A percentile compares a stretch with the other conserved stretches of the same genome.
These are phyloP conservation scores for Phellinidium pouzarii DNA, from an alignment of 1,284 basidiomycete genomes.

Conservation along the genomic window DNA sequence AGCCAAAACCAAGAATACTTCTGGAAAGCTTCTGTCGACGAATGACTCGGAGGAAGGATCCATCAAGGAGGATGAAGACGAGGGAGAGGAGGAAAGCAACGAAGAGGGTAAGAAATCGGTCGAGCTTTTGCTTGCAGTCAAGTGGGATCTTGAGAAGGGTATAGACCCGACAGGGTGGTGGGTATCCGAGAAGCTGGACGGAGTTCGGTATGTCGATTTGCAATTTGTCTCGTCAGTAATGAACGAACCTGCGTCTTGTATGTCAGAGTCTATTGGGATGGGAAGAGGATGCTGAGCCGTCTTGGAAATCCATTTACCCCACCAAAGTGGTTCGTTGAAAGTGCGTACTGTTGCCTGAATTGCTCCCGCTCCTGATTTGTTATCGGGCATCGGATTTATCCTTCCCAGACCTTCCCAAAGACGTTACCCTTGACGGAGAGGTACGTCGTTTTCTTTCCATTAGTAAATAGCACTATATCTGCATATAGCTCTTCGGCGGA, in stretches of 20 bases:
- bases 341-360: conserved; percentile 36
- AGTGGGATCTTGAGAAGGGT: conserved; percentile 51
- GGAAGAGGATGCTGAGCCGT: conserved; percentile 49
- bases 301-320: conserved; percentile 56
- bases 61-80: conserved; percentile 21
- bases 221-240: background rate
- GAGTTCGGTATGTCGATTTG: conserved; percentile 38
- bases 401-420: conserved; percentile 46
- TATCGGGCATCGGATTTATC: background rate
- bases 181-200: conserved; percentile 62
- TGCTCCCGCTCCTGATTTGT: background rate
- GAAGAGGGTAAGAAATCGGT: conserved; percentile 28
- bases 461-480: conserved; percentile 12
- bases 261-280: conserved; percentile 48
- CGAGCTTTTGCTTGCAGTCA: conserved; percentile 50
- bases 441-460: conserved; percentile 20
- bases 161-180: conserved; percentile 59
- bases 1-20: conserved; percentile 22
- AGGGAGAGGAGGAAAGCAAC: conserved; percentile 20
- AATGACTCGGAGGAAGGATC: too few relatives aligned
- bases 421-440: conserved; percentile 55
- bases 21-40: conserved; percentile 17
- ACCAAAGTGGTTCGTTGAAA: conserved; percentile 53
- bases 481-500: conserved; percentile 44
- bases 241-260: conserved; percentile 25